Conservation (phyloP, 441 rosid species). For the Melastoma candidum region DNA sequence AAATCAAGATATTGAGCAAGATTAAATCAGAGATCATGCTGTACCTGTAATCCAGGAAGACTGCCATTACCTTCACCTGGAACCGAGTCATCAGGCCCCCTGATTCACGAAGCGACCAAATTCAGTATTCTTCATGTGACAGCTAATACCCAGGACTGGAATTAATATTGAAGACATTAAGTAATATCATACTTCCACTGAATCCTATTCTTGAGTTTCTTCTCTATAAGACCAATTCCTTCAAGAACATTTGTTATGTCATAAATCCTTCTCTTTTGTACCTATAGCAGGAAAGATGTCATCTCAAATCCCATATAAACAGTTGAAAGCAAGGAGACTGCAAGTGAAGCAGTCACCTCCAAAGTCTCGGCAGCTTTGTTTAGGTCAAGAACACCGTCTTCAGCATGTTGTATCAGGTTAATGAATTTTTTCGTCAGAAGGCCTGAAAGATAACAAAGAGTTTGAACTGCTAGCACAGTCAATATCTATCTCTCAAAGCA, state of each 20-base stretch:
- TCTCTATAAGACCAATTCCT: slow-evolving; percentile 96
- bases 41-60: slow-evolving; percentile 70
- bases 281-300: slow-evolving; percentile 37
- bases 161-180: slow-evolving; percentile 7
- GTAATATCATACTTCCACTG: slow-evolving; percentile 78
- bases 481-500: slow-evolving; percentile 3
- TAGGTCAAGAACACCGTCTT: slow-evolving; percentile 93
- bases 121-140: neutral
- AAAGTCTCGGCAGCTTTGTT: slow-evolving; percentile 91
- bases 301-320: slow-evolving; percentile 12
- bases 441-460: slow-evolving; percentile 41
- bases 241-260: slow-evolving; percentile 97
- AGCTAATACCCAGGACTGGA: neutral
- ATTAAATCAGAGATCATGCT: slow-evolving; percentile 9
- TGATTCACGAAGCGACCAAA: slow-evolving; percentile 21
- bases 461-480: no score
- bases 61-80: slow-evolving; percentile 69
- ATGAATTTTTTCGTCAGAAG: slow-evolving; percentile 94
- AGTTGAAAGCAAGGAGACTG: slow-evolving; percentile 6
- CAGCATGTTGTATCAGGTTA: slow-evolving; percentile 85
- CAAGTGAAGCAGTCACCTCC: slow-evolving; percentile 39
- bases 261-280: slow-evolving; percentile 94
- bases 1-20: neutral
- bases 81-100: slow-evolving; percentile 85
- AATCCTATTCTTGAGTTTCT: slow-evolving; percentile 91